Base-by-base conservation (phyloP, 257 asterid species). In the Solanum okadae region DNA sequence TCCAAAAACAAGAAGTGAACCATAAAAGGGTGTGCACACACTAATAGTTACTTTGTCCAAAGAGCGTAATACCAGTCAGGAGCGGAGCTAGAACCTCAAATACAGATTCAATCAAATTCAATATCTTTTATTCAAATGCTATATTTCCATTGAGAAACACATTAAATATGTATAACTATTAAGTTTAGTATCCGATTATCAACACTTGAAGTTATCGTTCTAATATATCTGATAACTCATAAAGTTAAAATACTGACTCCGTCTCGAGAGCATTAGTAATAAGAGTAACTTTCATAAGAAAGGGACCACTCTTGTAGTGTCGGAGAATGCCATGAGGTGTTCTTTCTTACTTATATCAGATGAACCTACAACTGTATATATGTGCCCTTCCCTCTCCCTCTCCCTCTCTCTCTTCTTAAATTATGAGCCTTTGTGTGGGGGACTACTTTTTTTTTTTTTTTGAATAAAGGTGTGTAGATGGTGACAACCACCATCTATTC, bases 281-380 rank as follows among this genome's bases (percentile, higher is more conserved):
- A 79, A 81, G 16, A 88, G 88, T 89, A 86, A 88, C 88, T 87
- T 91, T 83, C 82, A 85, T 84, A 25, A 46, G 88, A 90, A 90
- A 79, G 91, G 95, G 96, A 92, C 96, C 96, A 94, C 94, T 90
- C 31, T 67, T 90, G 38, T 71, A 42, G 90, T 86, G 92, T 90
- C 87, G 93, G 91, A 89, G 90, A 85, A 90, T 85, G 91, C 63
- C 90, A 88, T 88, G 73, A 77, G 89, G 89, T 89, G 88, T 70
- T 87, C 63, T 91, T 88, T 89, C 89, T 84, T 89, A 89, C 86
- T 87, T 77, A 35, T 75, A 85, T 83, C 90, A 89, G 83, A 91
- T 90, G 75, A 88, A 56, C 83, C 78, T 78, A 71, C 81, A 88
- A 72, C 35, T 84, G 85, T 85, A 75, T 75, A 6, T 75, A 35